phyloP scores from a whole-genome alignment of 148 eudicot species.

The Agrostemma githago region DNA sequence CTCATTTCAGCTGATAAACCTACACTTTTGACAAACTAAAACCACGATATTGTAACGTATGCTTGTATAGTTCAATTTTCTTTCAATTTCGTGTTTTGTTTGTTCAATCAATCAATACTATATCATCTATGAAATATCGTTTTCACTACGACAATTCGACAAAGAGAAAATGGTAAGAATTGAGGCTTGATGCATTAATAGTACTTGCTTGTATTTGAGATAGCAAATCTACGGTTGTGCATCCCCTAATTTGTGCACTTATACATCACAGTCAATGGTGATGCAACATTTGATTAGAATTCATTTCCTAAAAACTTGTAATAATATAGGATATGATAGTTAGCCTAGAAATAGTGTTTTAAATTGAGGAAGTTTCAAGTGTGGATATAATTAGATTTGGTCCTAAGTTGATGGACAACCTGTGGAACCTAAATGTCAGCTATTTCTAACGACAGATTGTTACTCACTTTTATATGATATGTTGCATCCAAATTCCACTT shows the following conservation, averaged over 20 bases:
- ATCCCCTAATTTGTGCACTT: neutral
- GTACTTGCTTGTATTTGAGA: too few relatives aligned
- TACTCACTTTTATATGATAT: neutral
- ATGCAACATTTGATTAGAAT: neutral
- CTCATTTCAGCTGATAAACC: too few relatives aligned
- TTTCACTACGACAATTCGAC: too few relatives aligned
- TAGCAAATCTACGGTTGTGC: neutral
- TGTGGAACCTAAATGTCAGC: neutral
- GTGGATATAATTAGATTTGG: constrained; percentile 6
- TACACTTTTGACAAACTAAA: too few relatives aligned
- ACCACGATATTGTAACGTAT: too few relatives aligned
- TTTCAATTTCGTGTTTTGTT: too few relatives aligned
- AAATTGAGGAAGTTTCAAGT: neutral
- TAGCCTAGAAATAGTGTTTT: neutral
- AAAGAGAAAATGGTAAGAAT: too few relatives aligned
- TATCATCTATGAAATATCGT: too few relatives aligned
- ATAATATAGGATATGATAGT: neutral
- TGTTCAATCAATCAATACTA: too few relatives aligned
- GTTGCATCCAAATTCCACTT: neutral
- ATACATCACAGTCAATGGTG: neutral
- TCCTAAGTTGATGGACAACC: constrained; percentile 5
- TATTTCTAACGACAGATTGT: neutral
- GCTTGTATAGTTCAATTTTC: too few relatives aligned
- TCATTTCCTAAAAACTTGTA: constrained; percentile 1
- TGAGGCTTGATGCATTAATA: too few relatives aligned